Percentiles rank a stretch among this genome's conserved stretches.
phyloP scores from a whole-genome alignment of 148 eudicot species.

The Rhododendron griersonianum region DNA sequence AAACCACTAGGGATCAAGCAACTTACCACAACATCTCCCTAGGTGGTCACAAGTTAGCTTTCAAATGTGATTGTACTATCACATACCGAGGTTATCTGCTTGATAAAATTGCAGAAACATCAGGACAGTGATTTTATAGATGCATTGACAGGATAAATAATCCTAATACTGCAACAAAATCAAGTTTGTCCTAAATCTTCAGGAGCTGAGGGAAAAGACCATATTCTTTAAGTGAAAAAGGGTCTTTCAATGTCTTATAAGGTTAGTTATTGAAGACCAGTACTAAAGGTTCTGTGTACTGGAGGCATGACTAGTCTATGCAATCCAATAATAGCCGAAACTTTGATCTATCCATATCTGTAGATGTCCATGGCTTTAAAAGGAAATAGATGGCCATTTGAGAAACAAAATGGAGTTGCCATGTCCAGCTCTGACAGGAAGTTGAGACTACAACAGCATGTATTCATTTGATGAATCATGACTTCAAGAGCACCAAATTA shows the following conservation, averaged over 20 bases:
- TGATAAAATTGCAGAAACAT: background rate
- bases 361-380: background rate
- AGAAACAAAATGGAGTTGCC: slow-evolving; percentile 7
- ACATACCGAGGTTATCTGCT: background rate
- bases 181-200: background rate
- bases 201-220: background rate
- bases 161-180: background rate
- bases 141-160: background rate
- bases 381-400: background rate
- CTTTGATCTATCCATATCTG: background rate
- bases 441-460: background rate
- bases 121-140: slow-evolving; percentile 2
- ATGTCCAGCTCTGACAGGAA: background rate
- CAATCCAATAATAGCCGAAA: background rate
- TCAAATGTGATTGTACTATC: background rate
- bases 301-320: background rate
- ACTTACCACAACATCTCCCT: background rate
- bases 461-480: background rate
- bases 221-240: background rate
- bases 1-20: background rate
- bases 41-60: background rate
- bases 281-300: background rate
- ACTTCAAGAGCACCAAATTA: background rate
- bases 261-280: background rate
- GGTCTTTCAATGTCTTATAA: background rate